These are phyloP conservation scores for Trichoderma reesei DNA, from an alignment of 495 filamentous ascomycete species.

Conservation along the genomic window DNA sequence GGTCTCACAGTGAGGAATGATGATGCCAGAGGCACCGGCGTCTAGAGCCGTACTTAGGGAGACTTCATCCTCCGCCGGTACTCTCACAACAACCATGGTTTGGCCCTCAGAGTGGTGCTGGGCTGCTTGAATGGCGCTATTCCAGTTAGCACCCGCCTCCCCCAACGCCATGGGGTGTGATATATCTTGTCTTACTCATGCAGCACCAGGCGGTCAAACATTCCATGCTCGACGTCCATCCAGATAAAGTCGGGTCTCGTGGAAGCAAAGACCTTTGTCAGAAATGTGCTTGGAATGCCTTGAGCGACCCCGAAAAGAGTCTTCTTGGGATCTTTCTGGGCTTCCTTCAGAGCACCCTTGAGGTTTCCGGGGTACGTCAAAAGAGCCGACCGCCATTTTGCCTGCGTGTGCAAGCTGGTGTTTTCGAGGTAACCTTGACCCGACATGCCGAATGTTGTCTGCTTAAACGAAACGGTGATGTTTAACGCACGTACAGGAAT, in stretches of 20 bases:
- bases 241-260: constrained; percentile 10
- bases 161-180: not conserved
- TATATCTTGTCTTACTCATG: not conserved
- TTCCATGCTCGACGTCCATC: constrained; percentile 12
- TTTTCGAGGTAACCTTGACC: not conserved
- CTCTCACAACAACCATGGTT: constrained; percentile 12
- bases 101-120: constrained; percentile 16
- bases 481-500: not conserved
- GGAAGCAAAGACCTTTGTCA: constrained; percentile 10
- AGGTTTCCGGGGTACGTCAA: constrained; percentile 15
- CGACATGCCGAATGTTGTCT: not conserved
- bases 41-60: constrained; percentile 14
- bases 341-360: constrained; percentile 4
- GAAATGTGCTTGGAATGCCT: constrained; percentile 9
- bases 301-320: constrained; percentile 11
- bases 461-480: not conserved
- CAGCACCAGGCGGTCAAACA: constrained; percentile 11
- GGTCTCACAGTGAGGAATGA: constrained; percentile 14
- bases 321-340: constrained; percentile 5
- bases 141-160: not conserved
- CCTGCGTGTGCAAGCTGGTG: constrained; percentile 10
- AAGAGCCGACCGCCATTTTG: constrained; percentile 12
- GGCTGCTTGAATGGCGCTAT: constrained; percentile 12
- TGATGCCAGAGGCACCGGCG: constrained; percentile 13
- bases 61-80: constrained; percentile 14